phyloP scores from a whole-genome alignment of 805 yeast species.

The Saccharomycopsis malanga region DNA sequence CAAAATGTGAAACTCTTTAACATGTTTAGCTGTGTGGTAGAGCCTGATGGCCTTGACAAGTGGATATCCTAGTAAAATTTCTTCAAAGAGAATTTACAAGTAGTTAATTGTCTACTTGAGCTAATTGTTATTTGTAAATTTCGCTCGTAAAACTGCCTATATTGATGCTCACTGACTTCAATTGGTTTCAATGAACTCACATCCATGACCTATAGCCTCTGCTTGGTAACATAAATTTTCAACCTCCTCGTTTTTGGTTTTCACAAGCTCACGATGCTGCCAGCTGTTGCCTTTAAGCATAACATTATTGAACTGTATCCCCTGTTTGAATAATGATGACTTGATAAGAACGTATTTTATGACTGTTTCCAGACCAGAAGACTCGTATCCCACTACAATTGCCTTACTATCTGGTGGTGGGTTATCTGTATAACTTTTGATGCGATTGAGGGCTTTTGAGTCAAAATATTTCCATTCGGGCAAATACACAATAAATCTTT shows the following conservation, averaged over 20 bases:
- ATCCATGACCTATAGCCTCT: conserved; percentile 8
- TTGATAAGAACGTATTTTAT: conserved; percentile 6
- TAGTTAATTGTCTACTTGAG: too few species aligned
- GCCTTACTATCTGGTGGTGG: background rate
- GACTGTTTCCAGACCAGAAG: background rate
- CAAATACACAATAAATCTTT: background rate
- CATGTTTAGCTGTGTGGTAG: too few species aligned
- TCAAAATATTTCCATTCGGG: background rate
- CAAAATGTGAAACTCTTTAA: too few species aligned
- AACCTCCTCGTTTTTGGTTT: background rate
- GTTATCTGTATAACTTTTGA: background rate
- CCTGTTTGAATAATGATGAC: conserved; percentile 12
- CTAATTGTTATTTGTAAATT: too few species aligned
- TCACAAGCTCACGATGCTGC: background rate
- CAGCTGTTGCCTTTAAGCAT: conserved; percentile 14
- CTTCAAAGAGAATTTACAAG: too few species aligned
- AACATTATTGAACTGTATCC: conserved; percentile 14
- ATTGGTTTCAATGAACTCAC: conserved; percentile 2
- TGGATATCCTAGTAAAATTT: too few species aligned
- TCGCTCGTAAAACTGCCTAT: too few species aligned
- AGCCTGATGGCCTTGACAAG: too few species aligned
- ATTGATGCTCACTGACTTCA: too few species aligned
- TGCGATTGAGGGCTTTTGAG: background rate
- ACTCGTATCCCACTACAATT: conserved; percentile 1
- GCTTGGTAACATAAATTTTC: conserved; percentile 19